Conservation (phyloP, 2,329 filamentous ascomycete genomes). For the Aureobasidium sp. region DNA sequence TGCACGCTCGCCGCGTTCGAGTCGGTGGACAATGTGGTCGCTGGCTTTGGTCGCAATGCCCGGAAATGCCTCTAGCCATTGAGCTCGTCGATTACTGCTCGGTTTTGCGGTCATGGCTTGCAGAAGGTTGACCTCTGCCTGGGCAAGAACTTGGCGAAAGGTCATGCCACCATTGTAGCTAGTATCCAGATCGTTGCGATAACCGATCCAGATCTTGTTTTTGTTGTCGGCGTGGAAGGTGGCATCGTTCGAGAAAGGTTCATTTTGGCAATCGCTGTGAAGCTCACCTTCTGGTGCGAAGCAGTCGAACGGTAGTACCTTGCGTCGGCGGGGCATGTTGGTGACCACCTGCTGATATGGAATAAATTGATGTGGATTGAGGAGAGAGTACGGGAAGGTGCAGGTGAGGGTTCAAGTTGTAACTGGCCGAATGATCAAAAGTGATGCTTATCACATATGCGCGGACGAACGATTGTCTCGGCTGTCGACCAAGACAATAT, state of each 20-base stretch:
- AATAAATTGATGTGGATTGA: background rate
- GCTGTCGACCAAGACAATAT: background rate
- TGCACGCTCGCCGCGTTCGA: background rate
- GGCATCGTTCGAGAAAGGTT: background rate
- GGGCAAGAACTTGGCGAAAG: background rate
- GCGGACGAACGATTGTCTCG: background rate
- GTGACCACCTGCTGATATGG: background rate
- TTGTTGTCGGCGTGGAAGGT: background rate
- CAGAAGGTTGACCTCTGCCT: background rate
- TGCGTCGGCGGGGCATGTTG: background rate
- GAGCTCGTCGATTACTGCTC: background rate
- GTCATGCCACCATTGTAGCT: background rate
- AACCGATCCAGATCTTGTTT: background rate
- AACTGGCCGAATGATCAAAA: too few species aligned
- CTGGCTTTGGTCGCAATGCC: background rate
- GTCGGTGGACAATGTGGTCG: background rate
- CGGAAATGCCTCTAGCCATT: background rate
- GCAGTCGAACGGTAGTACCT: background rate
- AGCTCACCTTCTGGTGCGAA: background rate
- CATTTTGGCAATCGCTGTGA: background rate
- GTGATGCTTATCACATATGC: background rate
- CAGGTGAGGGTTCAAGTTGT: background rate
- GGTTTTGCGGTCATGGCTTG: background rate
- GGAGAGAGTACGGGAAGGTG: background rate
- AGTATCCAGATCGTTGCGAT: background rate